Evolutionary conservation across 768 basidiomycete genomes (phyloP).

Genomic region (Pleurotus sapidus): DNA sequence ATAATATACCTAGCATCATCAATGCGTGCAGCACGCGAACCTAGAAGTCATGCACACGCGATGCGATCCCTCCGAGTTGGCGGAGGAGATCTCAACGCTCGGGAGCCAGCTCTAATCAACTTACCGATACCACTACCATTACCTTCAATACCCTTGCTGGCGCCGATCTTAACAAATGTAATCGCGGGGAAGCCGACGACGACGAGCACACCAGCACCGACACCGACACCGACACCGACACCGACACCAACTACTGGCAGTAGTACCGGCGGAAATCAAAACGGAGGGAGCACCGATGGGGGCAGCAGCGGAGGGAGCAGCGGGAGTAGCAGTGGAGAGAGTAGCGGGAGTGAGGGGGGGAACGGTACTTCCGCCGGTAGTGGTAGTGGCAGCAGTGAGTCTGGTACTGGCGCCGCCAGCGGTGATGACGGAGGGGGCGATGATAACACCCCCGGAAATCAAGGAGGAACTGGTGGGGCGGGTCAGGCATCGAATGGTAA

Average conservation of each 20-base stretch:
- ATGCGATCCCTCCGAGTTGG: slow-evolving; percentile 7
- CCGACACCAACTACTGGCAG: slow-evolving; percentile 9
- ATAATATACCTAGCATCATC: neutral
- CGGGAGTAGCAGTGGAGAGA: slow-evolving; percentile 10
- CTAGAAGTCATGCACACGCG: slow-evolving; percentile 4
- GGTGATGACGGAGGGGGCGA: neutral
- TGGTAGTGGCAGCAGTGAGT: slow-evolving; percentile 2
- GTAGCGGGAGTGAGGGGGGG: slow-evolving; percentile 8
- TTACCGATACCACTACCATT: slow-evolving; percentile 28
- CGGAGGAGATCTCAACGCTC: slow-evolving; percentile 23
- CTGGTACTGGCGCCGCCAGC: neutral
- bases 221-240: slow-evolving; percentile 4
- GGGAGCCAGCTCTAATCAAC: slow-evolving; percentile 36
- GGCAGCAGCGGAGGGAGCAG: slow-evolving; percentile 7
- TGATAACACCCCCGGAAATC: neutral
- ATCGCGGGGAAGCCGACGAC: slow-evolving; percentile 19
- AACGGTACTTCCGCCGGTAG: neutral
- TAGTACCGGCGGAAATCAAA: slow-evolving; percentile 10
- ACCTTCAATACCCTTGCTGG: slow-evolving; percentile 38
- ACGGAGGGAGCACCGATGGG: slow-evolving; percentile 8
- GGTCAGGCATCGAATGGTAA: neutral
- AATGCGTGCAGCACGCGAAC: neutral
- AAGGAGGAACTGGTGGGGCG: neutral
- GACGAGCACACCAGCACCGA: slow-evolving; percentile 1
- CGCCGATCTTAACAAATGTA: slow-evolving; percentile 32